Evolutionary conservation across 495 filamentous ascomycete species (phyloP), one percentile per base, ranked within the genome.

Genomic region (Annulohypoxylon nitens): DNA sequence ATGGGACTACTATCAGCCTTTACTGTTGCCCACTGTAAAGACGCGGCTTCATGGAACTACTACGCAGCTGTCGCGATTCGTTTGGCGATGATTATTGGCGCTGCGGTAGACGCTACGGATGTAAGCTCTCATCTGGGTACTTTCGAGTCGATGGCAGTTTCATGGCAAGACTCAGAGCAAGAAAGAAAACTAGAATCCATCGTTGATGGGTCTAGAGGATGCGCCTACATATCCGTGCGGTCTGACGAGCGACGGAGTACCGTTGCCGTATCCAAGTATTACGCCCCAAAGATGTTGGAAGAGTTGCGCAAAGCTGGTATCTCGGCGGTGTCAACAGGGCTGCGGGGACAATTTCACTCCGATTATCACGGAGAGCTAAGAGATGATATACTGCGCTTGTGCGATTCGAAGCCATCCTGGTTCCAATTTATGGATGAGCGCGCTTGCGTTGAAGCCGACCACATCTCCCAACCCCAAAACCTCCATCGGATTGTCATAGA

Each of bases 11-110:
- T 85, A 18, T 78, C 76, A 51, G 81, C 83, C 0, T 69, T 81
- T 2, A 81, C 76, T 3, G 78, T 82, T 1, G 67, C 81, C 14
- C 73, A 76, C 30, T 66, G 78, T 1, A 43, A 34, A 4, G 75
- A 54, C 18, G 14, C n/a, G 20, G 61, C 43, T 0, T 64, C 81
- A 5, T 69, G 85, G 18, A 30, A 72, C 34, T 51, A 71, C 11
- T 78, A 84, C 64, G 83, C 71, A 0, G 75, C 79, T 0, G 78
- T 78, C 1, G 83, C 83, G 9, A 39, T 85, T n/a, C 76, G 85
- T 9, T 60, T 86, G 30, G 83, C 43, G 77, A 83, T 8, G 83
- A 82, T 80, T 71, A 73, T 12, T 67, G 81, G 67, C 3, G 67
- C 20, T 2, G 48, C 63, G 8, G 67, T 69, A 18, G 67, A 69